Evolutionary conservation across 2,329 filamentous ascomycete species (phyloP).

Genomic region (Colletotrichum noveboracense): DNA sequence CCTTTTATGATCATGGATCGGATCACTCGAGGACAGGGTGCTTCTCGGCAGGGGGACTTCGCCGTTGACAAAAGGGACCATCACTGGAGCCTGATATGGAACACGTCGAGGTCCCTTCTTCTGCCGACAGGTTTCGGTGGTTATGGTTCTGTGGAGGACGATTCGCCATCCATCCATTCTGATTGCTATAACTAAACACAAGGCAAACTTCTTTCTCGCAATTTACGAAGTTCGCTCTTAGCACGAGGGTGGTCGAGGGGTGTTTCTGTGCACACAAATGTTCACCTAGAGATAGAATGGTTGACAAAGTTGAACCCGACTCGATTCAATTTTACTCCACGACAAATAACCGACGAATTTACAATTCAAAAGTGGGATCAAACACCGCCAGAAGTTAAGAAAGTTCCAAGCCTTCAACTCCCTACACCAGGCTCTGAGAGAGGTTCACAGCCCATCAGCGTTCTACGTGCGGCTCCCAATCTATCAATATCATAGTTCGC

Average conservation of each 20-base stretch:
- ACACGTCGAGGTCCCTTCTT: background rate
- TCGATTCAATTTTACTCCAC: background rate
- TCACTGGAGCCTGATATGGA: background rate
- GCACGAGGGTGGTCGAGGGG: too few relatives aligned
- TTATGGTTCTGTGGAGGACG: background rate
- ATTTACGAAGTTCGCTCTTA: background rate
- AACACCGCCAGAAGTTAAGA: rapidly evolving
- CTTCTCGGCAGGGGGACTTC: background rate
- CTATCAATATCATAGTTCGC: background rate
- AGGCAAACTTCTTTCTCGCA: background rate
- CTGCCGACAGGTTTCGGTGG: background rate
- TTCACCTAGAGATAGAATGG: rapidly evolving
- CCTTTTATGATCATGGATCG: too few relatives aligned
- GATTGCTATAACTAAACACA: background rate
- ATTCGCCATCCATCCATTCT: background rate
- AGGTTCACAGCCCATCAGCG: rapidly evolving
- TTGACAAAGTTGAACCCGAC: background rate
- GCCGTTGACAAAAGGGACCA: background rate
- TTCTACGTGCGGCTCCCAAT: background rate
- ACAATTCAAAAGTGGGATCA: background rate
- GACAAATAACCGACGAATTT: background rate
- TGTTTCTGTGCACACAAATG: background rate
- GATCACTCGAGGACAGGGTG: background rate
- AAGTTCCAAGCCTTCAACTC: background rate
- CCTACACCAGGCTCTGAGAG: rapidly evolving